These are phyloP conservation scores for Trichosporon coremiiforme DNA, from an alignment of 1,284 basidiomycete species.

Conservation along the genomic window DNA sequence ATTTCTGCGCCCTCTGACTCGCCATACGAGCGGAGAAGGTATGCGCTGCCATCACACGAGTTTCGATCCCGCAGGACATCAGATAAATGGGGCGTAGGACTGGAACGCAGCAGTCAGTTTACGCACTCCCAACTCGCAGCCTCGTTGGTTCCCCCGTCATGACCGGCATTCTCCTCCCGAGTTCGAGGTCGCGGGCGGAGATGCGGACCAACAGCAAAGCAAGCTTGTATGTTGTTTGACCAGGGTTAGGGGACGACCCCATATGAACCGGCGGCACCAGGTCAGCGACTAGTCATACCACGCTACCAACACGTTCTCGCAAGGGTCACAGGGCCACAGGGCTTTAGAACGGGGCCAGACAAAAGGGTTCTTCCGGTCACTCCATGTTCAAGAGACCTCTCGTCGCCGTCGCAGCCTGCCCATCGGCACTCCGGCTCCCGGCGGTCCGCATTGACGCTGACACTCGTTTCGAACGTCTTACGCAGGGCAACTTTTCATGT, in stretches of 20 bases:
- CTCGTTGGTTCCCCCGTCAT: not conserved
- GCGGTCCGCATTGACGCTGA: too few relatives aligned
- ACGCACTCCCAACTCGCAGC: slow-evolving; percentile 10
- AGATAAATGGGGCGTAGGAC: slow-evolving; percentile 9
- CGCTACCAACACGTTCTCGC: slow-evolving; percentile 4
- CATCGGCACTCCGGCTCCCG: not conserved
- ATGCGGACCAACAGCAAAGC: not conserved
- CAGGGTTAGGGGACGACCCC: not conserved
- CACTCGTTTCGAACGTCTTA: too few relatives aligned
- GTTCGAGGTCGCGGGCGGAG: not conserved
- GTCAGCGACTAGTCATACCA: not conserved
- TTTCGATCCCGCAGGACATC: not conserved
- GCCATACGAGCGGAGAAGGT: not conserved
- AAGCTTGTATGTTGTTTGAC: not conserved
- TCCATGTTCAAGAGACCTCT: not conserved
- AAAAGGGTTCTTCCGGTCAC: not conserved
- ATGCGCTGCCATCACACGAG: not conserved
- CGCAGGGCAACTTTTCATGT: too few relatives aligned
- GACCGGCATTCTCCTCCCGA: not conserved
- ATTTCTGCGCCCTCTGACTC: not conserved
- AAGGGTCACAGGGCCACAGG: not conserved
- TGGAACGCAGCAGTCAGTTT: slow-evolving; percentile 8
- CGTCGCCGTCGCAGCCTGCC: not conserved
- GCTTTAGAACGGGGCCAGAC: slow-evolving; percentile 8
- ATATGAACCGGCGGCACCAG: slow-evolving; percentile 2